Evolutionary conservation across 2,329 filamentous ascomycete species (phyloP), one percentile per base, ranked within the genome.

Genomic region (Cercospora janseana): DNA sequence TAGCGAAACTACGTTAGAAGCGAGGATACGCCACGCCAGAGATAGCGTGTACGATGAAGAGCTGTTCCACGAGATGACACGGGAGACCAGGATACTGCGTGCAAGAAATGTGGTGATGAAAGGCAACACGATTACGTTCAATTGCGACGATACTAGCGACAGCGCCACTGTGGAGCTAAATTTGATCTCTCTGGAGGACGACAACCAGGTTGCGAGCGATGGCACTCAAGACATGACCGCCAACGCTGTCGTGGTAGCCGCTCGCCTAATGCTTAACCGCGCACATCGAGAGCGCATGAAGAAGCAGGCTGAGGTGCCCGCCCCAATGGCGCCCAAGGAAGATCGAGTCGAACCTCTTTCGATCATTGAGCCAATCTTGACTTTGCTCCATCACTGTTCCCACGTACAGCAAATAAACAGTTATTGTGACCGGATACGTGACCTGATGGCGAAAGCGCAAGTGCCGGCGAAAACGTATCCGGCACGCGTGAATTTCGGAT

Each of bases 21-120:
- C 81, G 23, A 78, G 83, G 7, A 87, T 94, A 24, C 79, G 85
- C 13, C 81, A 87, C 60, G 86, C 88, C 2, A 79, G 88, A 49
- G 86, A 93, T 67, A 88, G 86, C 42, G 77, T 92, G 15, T 90
- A 88, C 61, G 83, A 87, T 21, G 85, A 91, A 64, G 93, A 98
- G 66, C 73, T 98, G 1, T 96, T 90, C 79, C 84, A 95, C 60
- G 93, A 98, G 69, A 76, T 97, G 52, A 84, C 85, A 45, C 80
- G 88, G 13, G 93, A 98, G 70, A 83, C 87, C 0, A 85, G 90
- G 12, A 78, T 78, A 0, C 74, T 95, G 16, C 77, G 85, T 3
- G 82, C 83, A 8, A 83, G 87, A 53, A 81, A 85, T 7, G 84
- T 96, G 9, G 79, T 78, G 20, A 79, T 83, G 10, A 77, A 81